Percentiles rank a stretch among this genome's conserved stretches.
These are phyloP conservation scores for Termitomyces sp. DNA, from an alignment of 768 basidiomycete species.

Conservation along the genomic window DNA sequence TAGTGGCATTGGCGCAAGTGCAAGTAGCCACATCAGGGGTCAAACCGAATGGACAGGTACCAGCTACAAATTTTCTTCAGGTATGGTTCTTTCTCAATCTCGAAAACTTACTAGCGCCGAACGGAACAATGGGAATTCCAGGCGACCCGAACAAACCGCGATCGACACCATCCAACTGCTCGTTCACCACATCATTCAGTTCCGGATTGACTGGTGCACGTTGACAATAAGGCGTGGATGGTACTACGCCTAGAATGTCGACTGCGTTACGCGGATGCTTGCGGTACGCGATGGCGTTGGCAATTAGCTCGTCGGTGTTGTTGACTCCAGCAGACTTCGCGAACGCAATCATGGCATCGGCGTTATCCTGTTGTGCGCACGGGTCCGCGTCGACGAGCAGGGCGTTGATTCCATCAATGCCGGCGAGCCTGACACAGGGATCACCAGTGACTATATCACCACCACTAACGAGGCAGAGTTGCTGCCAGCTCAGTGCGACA, in stretches of 20 bases:
- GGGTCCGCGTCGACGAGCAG: constrained; percentile 41
- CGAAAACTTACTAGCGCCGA: constrained; percentile 36
- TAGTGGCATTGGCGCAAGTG: too few relatives aligned
- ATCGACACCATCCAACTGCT: constrained; percentile 38
- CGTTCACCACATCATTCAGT: constrained; percentile 35
- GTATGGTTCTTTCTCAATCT: too few relatives aligned
- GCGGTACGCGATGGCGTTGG: constrained; percentile 39
- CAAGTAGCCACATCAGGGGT: too few relatives aligned
- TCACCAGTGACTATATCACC: constrained; percentile 19
- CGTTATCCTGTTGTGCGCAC: constrained; percentile 46
- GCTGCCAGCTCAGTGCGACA: constrained; percentile 38
- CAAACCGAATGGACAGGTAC: too few relatives aligned
- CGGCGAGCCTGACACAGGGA: constrained; percentile 40
- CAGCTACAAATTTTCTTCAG: too few relatives aligned
- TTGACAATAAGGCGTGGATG: constrained; percentile 44
- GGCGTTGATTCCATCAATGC: constrained; percentile 36
- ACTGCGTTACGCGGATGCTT: constrained; percentile 39
- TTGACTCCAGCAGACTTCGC: constrained; percentile 39
- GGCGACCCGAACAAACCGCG: constrained; percentile 41
- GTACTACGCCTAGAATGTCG: constrained; percentile 37
- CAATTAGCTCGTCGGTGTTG: constrained; percentile 36
- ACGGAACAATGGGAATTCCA: constrained; percentile 34
- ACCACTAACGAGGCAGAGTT: too few relatives aligned
- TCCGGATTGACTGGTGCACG: constrained; percentile 36
- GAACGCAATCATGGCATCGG: constrained; percentile 48